phyloP scores from a whole-genome alignment of 805 yeast species.

The Schwanniomyces vanrijiae region DNA sequence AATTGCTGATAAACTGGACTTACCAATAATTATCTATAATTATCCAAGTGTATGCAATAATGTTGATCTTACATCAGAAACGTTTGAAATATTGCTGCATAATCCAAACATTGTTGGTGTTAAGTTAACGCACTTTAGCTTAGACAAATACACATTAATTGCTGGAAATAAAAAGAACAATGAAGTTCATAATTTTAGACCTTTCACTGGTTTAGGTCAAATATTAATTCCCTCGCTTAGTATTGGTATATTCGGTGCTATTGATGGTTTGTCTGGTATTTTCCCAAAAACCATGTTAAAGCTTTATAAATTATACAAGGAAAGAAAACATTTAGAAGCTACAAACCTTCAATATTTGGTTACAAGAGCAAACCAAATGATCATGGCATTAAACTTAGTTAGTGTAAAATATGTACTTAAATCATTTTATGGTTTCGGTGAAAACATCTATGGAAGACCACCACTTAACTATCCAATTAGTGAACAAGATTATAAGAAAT shows the following conservation, averaged over 20 bases:
- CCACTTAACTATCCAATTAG: slow-evolving; percentile 19
- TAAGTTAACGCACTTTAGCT: slow-evolving; percentile 25
- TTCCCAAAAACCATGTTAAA: slow-evolving; percentile 22
- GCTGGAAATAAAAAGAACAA: slow-evolving; percentile 12
- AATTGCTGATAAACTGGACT: slow-evolving; percentile 29
- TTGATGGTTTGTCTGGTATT: slow-evolving; percentile 23
- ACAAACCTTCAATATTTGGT: slow-evolving; percentile 18
- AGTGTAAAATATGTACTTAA: slow-evolving; percentile 27
- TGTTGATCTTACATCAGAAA: slow-evolving; percentile 21
- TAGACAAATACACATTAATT: slow-evolving; percentile 18
- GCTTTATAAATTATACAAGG: slow-evolving; percentile 12
- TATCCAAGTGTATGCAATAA: slow-evolving; percentile 39
- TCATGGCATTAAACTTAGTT: slow-evolving; percentile 27
- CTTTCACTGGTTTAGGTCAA: slow-evolving; percentile 27
- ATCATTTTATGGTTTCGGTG: slow-evolving; percentile 23
- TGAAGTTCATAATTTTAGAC: slow-evolving; percentile 16
- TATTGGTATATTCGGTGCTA: slow-evolving; percentile 22
- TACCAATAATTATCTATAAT: slow-evolving; percentile 36
- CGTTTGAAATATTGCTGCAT: slow-evolving; percentile 20
- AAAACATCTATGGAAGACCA: slow-evolving; percentile 26
- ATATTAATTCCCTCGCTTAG: slow-evolving; percentile 22
- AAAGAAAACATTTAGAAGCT: slow-evolving; percentile 17
- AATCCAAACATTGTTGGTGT: slow-evolving; percentile 39
- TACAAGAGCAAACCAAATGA: slow-evolving; percentile 24
- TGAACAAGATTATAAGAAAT: slow-evolving; percentile 10